A percentile compares a stretch with the other conserved stretches of the same genome.
Evolutionary conservation across 2,329 filamentous ascomycete species (phyloP).

Genomic region (Colletotrichum sp.): DNA sequence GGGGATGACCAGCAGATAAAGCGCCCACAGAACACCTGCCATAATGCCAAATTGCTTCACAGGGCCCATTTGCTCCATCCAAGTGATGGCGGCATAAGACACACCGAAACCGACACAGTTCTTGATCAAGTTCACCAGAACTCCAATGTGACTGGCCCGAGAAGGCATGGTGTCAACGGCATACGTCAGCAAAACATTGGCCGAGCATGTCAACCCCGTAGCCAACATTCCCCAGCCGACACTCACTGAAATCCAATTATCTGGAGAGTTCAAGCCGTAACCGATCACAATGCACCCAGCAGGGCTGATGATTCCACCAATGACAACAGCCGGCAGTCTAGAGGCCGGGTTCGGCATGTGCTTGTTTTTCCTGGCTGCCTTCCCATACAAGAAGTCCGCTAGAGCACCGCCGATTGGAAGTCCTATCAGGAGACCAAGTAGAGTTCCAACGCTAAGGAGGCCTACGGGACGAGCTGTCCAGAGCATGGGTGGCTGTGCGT

Average conservation of each 20-base stretch:
- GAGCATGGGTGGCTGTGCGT: background rate
- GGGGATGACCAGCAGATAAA: constrained; percentile 19
- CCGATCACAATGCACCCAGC: constrained; percentile 22
- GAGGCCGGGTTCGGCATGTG: constrained; percentile 8
- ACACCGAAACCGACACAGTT: constrained; percentile 22
- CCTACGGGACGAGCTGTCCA: constrained; percentile 11
- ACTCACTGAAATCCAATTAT: constrained; percentile 17
- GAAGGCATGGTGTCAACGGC: constrained; percentile 21
- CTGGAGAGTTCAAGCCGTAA: constrained; percentile 10
- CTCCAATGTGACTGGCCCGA: constrained; percentile 21
- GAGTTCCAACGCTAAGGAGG: background rate
- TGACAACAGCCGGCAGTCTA: constrained; percentile 18
- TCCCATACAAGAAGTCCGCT: constrained; percentile 15
- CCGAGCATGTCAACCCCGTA: constrained; percentile 23
- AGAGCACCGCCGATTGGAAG: constrained; percentile 10
- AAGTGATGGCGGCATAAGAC: constrained; percentile 19
- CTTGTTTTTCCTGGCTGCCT: background rate
- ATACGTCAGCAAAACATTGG: constrained; percentile 25
- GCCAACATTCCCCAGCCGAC: constrained; percentile 24
- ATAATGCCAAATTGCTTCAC: constrained; percentile 22
- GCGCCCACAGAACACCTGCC: constrained; percentile 20
- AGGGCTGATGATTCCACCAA: constrained; percentile 22
- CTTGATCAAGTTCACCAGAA: constrained; percentile 24
- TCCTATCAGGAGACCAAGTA: constrained; percentile 1
- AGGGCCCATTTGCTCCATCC: constrained; percentile 11